Percentiles rank a stretch among this genome's conserved stretches.
phyloP scores from a whole-genome alignment of 208 protist genomes.

The Crithidia bombi region DNA sequence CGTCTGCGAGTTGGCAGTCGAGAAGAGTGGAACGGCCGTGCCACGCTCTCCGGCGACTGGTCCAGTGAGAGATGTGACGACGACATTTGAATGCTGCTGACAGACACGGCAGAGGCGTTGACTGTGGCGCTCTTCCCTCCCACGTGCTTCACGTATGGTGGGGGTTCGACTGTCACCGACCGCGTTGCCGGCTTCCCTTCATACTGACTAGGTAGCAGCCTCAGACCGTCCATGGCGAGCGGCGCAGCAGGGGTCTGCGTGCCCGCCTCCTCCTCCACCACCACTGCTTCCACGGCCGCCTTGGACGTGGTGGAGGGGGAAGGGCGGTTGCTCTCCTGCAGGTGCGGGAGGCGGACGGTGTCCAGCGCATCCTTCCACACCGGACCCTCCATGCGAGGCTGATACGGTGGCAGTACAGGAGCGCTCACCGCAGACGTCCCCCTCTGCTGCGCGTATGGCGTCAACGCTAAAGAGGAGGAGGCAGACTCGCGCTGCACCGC shows the following conservation, averaged over 20 bases:
- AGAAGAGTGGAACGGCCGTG: not conserved
- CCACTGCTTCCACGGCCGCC: not conserved
- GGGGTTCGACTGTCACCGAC: not conserved
- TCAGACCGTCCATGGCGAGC: not conserved
- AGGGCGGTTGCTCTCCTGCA: constrained; percentile 22
- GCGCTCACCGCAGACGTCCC: not conserved
- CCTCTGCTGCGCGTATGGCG: not conserved
- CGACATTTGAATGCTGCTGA: constrained; percentile 3
- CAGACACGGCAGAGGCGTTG: not conserved
- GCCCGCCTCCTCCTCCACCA: not conserved
- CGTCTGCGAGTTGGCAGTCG: constrained; percentile 12
- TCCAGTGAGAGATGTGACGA: not conserved
- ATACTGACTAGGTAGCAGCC: not conserved
- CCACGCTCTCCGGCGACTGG: not conserved
- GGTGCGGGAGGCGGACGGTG: constrained; percentile 14
- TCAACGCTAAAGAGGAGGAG: not conserved
- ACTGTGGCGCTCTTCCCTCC: not conserved
- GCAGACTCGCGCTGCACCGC: not conserved
- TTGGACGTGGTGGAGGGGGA: not conserved
- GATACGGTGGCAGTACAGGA: not conserved
- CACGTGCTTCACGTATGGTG: not conserved
- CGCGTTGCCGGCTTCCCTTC: not conserved
- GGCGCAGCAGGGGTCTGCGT: too few species aligned
- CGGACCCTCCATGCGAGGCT: constrained; percentile 19
- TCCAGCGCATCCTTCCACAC: constrained; percentile 19